phyloP scores from a whole-genome alignment of 2,329 filamentous ascomycete species.

The Incumbomyces lentus region DNA sequence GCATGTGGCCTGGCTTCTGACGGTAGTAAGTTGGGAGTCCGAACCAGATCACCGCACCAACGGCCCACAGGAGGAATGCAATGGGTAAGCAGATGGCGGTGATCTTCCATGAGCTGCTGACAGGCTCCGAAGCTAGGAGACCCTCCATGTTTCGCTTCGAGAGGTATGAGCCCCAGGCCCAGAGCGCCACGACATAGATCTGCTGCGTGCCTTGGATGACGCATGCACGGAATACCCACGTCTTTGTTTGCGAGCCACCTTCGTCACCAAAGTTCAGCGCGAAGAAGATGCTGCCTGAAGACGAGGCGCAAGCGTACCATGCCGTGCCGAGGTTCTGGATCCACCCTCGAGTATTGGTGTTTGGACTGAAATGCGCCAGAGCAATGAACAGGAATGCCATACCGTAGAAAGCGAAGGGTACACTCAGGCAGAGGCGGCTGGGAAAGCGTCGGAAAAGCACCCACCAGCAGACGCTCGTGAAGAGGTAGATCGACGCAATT shows the following conservation, averaged over 20 bases:
- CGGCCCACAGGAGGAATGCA: slow-evolving; percentile 45
- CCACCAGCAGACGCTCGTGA: slow-evolving; percentile 53
- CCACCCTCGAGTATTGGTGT: slow-evolving; percentile 32
- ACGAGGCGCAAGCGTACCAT: slow-evolving; percentile 52
- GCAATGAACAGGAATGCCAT: slow-evolving; percentile 55
- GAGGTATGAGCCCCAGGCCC: slow-evolving; percentile 55
- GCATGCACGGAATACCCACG: slow-evolving; percentile 58
- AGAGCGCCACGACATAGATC: slow-evolving; percentile 53
- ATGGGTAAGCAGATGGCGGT: slow-evolving; percentile 49
- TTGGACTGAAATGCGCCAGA: slow-evolving; percentile 45
- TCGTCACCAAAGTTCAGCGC: slow-evolving; percentile 58
- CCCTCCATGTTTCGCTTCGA: slow-evolving; percentile 36
- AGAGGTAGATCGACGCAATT: slow-evolving; percentile 50
- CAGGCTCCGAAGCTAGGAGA: slow-evolving; percentile 27
- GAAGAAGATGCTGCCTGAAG: slow-evolving; percentile 55
- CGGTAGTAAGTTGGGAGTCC: slow-evolving; percentile 60
- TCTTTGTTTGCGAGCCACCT: slow-evolving; percentile 49
- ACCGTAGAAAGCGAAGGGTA: slow-evolving; percentile 55
- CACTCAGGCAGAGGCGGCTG: slow-evolving; percentile 47
- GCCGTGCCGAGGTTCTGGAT: slow-evolving; percentile 52
- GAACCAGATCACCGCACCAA: slow-evolving; percentile 46
- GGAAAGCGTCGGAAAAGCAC: slow-evolving; percentile 48
- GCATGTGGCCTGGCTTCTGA: slow-evolving; percentile 52
- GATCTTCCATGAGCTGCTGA: slow-evolving; percentile 36
- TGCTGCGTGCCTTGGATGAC: slow-evolving; percentile 58